A percentile compares a stretch with the other conserved stretches of the same genome.
Conservation (phyloP, 2,329 filamentous ascomycete species). For the Aureobasidium vineae region DNA sequence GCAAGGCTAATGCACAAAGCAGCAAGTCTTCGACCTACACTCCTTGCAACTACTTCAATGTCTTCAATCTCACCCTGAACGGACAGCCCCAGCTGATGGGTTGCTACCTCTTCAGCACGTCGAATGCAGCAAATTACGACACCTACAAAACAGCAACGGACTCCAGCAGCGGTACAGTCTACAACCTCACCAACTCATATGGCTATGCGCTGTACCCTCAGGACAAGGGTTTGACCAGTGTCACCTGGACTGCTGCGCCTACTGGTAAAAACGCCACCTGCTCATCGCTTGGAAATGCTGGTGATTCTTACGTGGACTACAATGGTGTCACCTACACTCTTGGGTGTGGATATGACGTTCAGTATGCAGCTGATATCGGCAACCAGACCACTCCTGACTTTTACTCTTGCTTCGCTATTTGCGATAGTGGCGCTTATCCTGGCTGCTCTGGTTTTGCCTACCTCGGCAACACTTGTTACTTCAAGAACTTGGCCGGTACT, state of each 20-base stretch:
- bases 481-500: conserved; percentile 27
- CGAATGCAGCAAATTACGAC: conserved; percentile 20
- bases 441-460: conserved; percentile 28
- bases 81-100: conserved; percentile 26
- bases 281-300: conserved; percentile 23
- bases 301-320: conserved; percentile 16
- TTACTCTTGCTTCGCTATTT: conserved; percentile 30
- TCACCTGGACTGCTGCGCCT: conserved; percentile 26
- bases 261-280: conserved; percentile 27
- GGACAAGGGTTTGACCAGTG: conserved; percentile 21
- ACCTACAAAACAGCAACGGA: conserved; percentile 9
- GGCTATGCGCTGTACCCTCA: conserved; percentile 28
- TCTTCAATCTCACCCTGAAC: conserved; percentile 28
- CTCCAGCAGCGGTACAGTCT: conserved; percentile 4
- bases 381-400: conserved; percentile 27
- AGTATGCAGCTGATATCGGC: conserved; percentile 27
- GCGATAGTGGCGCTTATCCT: conserved; percentile 21
- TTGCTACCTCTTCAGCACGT: conserved; percentile 28
- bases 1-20: conserved; percentile 7
- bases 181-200: conserved; percentile 28
- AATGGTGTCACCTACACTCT: conserved; percentile 27
- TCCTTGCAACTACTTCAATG: conserved; percentile 30
- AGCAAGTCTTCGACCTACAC: conserved; percentile 25
- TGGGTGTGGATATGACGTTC: conserved; percentile 29
- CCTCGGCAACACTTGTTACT: conserved; percentile 28